phyloP scores from a whole-genome alignment of 139 green algal genomes.

The Micractinium sp. region DNA sequence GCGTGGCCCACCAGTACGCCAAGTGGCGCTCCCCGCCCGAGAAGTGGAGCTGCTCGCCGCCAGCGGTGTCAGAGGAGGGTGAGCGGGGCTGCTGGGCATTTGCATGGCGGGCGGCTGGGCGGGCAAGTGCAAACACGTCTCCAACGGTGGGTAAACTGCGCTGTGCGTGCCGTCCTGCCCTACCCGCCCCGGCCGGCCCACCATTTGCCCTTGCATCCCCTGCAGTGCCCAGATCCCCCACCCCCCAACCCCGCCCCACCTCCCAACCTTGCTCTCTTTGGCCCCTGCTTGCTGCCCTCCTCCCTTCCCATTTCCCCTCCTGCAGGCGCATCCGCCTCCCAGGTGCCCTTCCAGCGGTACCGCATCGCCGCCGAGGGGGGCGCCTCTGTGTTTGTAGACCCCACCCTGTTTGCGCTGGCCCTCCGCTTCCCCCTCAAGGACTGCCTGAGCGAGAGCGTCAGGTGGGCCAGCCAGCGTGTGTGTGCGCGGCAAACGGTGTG shows the following conservation, averaged over 20 bases:
- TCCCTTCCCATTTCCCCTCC: neutral
- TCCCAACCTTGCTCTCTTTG: neutral
- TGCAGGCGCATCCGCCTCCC: neutral
- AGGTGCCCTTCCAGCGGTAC: constrained; percentile 39
- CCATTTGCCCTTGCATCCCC: neutral
- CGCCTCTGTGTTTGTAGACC: constrained; percentile 46
- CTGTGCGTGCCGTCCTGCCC: neutral
- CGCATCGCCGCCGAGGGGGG: constrained; percentile 27
- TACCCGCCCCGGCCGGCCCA: neutral
- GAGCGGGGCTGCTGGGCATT: neutral
- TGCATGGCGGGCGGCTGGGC: neutral
- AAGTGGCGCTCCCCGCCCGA: constrained; percentile 33
- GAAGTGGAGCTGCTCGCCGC: constrained; percentile 8
- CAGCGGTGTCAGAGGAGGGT: neutral
- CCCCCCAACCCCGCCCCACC: neutral
- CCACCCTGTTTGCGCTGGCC: constrained; percentile 22
- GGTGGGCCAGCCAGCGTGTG: neutral
- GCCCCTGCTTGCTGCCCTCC: neutral
- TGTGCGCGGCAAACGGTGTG: no score
- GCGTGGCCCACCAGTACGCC: constrained; percentile 28
- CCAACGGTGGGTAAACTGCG: neutral
- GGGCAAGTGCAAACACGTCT: neutral
- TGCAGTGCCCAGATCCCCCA: neutral
- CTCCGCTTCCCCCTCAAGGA: constrained; percentile 39
- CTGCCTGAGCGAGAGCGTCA: neutral